Evolutionary conservation across 192 early-diverging fungal species (phyloP).

Genomic region (Backusella parvicylindrica): DNA sequence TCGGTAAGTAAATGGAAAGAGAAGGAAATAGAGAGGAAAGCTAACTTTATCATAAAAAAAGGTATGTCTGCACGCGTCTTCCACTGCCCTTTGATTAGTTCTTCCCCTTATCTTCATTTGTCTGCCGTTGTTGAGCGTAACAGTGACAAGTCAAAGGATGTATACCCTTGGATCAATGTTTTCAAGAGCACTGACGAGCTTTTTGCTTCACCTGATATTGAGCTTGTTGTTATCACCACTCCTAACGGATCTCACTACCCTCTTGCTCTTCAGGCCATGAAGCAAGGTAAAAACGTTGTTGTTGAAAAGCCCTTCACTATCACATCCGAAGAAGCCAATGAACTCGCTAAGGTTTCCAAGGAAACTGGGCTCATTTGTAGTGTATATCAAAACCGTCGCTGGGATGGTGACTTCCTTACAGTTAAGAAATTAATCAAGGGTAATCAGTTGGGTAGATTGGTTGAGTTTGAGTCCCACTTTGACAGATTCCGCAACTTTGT

Average conservation of each 20-base stretch:
- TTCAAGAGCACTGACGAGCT: slow-evolving; percentile 53
- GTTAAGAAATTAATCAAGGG: slow-evolving; percentile 55
- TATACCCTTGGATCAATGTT: slow-evolving; percentile 50
- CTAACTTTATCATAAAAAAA: background rate
- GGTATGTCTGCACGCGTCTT: slow-evolving; percentile 46
- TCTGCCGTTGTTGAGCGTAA: slow-evolving; percentile 55
- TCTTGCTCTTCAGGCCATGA: slow-evolving; percentile 52
- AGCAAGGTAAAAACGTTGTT: slow-evolving; percentile 66
- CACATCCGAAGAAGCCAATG: slow-evolving; percentile 54
- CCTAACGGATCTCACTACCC: slow-evolving; percentile 64
- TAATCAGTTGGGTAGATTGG: slow-evolving; percentile 59
- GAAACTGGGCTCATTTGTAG: slow-evolving; percentile 55
- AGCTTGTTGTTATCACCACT: slow-evolving; percentile 72
- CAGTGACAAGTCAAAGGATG: slow-evolving; percentile 35
- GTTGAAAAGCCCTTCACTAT: slow-evolving; percentile 80
- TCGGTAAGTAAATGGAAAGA: slow-evolving; percentile 50
- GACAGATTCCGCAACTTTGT: slow-evolving; percentile 68
- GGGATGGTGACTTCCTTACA: slow-evolving; percentile 82
- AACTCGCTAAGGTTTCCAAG: slow-evolving; percentile 55
- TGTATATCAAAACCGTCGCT: slow-evolving; percentile 77
- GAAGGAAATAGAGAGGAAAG: background rate
- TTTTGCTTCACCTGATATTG: slow-evolving; percentile 46
- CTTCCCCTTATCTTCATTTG: slow-evolving; percentile 49
- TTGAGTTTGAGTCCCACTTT: slow-evolving; percentile 71
- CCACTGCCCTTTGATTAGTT: slow-evolving; percentile 59